These are phyloP conservation scores for Filosporella fistucella DNA, from an alignment of 495 filamentous ascomycete genomes.

Conservation along the genomic window DNA sequence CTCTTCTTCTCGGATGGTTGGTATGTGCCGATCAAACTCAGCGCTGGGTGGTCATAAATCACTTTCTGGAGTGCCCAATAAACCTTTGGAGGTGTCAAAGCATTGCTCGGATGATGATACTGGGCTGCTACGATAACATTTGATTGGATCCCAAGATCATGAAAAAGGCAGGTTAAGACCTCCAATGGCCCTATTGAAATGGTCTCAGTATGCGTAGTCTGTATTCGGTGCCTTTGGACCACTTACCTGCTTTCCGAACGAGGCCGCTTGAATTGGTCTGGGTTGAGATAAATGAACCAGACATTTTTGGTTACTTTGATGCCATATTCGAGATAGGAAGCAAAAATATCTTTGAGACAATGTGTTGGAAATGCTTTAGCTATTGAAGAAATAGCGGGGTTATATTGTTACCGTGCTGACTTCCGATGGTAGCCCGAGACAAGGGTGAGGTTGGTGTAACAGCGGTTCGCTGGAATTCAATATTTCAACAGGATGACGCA, in stretches of 20 bases:
- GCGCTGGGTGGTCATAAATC: slow-evolving; percentile 9
- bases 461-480: no score
- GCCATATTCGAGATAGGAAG: no score
- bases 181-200: slow-evolving; percentile 5
- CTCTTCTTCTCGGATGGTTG: slow-evolving; percentile 10
- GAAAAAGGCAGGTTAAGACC: slow-evolving; percentile 6
- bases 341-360: no score
- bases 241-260: slow-evolving; percentile 1
- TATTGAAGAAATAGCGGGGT: no score
- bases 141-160: slow-evolving; percentile 13
- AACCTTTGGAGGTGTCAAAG: neutral
- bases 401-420: no score
- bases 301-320: no score
- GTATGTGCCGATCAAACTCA: neutral
- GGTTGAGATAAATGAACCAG: no score
- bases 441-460: no score
- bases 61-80: slow-evolving; percentile 2
- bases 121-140: slow-evolving; percentile 7
- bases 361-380: no score
- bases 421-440: no score
- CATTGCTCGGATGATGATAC: neutral
- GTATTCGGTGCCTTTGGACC: neutral
- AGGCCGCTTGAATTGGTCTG: neutral
- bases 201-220: neutral
- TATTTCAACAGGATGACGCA: no score